Base-by-base conservation (phyloP, 108 stramenopile genomes). In the Skeletonema marinoi region DNA sequence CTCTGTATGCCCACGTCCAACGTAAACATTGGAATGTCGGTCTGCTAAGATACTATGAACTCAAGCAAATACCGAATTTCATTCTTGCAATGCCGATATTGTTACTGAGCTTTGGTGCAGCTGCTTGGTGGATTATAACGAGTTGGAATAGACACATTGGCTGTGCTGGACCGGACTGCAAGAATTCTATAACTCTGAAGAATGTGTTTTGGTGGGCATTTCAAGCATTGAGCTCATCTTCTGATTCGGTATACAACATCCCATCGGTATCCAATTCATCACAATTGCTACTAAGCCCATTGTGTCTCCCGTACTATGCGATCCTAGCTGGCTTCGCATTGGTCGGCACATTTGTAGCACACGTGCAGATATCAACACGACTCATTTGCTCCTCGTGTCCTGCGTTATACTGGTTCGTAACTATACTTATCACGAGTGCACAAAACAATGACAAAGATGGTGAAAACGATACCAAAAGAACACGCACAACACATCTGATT, bases 1-100 rank as follows among this genome's bases (percentile, higher is more conserved):
- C 93, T 30, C 67, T 96, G 36, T 96, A 96, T 69, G 75, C 80
- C 17, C 73, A 88, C 75, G 87, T 91, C 14, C 95, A 96, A 81
- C 68, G 77, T 44, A 83, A 89, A 71, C 89, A 96, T 66, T 96
- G 95, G 95, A 93, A 96, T 78, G 92, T 96, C 6, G 95, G 95
- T 6, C 80, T 91, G 6, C 80, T 96, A 39, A 84, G 82, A 16
- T 96, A 96, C 79, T 96, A 82, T 63, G 79, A 91, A 66, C 32
- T 78, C 67, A 91, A 90, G 69, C 92, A 96, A 74, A 81, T 93
- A 39, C 95, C 95, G 32, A 96, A 96, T 65, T 93, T 93, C 70
- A 48, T 93, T 16, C 77, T 96, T 61, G 95, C 95, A 0, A 44
- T 78, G 51, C 95, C 95, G 3, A 81, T 93, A 30, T 60, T 93